Base-by-base conservation (phyloP, 345 rosid species). In the Eucalyptus cloeziana region DNA sequence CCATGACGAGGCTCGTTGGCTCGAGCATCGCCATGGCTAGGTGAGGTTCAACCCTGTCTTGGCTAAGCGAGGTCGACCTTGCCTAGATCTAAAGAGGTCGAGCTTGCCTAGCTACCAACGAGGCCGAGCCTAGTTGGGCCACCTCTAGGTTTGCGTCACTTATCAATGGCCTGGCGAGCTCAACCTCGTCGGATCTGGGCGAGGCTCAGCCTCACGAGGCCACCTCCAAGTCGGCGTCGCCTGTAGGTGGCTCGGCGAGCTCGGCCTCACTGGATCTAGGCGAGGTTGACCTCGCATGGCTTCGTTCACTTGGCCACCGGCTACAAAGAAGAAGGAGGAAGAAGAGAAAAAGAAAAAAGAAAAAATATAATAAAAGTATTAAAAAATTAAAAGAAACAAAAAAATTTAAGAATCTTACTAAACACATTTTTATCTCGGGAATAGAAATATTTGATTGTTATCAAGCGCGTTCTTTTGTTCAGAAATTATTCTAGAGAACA, bases 71-170 rank as follows among this genome's bases (percentile, higher is more conserved):
- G 56, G 24, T 17, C 9, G 0, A 52, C 56, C 56, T 52, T 2
- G 2, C 58, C 24, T 1, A 19, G 2, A 19, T 19, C 2, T 2
- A 2, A 0, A 1, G 10, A 52, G 58, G 2, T 52, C 24, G 2
- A 19, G 58, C 56, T 52, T 52, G 58, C 58, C 4, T 52, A 7
- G 24, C 58, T 52, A 52, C 24, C 4, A 52, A 1, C 24, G 0
- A 19, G 58, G 58, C 4, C 4, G 4, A 52, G 58, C 58, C 58
- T 52, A 10, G 4, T 52, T 2, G 2, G 8, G 58, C 58, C 58
- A 52, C 24, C 0, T 52, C 10, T 0, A 19, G 22, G 22, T 17
- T 4, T 1, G 1, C 0, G 0, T 51, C 1, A 7, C 56, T 22
- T 51, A 51, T 8, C 2, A 7, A 8, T 51, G 56, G 56, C 21